phyloP scores from a whole-genome alignment of 495 filamentous ascomycete species.

The Penicillium simplicissimum region DNA sequence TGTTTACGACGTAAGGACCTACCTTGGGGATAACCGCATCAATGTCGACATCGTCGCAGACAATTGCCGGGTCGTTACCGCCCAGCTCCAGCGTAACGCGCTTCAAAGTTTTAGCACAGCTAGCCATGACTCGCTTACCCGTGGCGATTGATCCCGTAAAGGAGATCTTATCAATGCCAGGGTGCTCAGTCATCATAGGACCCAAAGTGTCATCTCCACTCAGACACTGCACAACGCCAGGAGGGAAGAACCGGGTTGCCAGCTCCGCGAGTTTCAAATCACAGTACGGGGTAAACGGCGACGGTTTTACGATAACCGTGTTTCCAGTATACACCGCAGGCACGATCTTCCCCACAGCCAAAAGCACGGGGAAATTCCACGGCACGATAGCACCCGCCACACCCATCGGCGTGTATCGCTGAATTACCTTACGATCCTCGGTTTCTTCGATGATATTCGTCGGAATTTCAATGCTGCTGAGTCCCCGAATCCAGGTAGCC shows the following conservation, averaged over 20 bases:
- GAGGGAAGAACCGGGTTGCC: conserved; percentile 58
- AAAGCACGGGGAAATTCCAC: conserved; percentile 62
- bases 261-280: conserved; percentile 65
- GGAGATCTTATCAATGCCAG: conserved; percentile 64
- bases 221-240: conserved; percentile 66
- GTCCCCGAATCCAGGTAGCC: conserved; percentile 23
- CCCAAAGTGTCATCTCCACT: conserved; percentile 68
- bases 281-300: conserved; percentile 68
- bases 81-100: conserved; percentile 60
- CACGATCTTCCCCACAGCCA: conserved; percentile 58
- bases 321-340: conserved; percentile 60
- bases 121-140: conserved; percentile 63
- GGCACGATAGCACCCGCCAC: conserved; percentile 62
- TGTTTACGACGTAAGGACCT: not conserved
- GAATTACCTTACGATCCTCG: conserved; percentile 46
- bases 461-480: conserved; percentile 28
- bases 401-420: conserved; percentile 57
- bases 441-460: conserved; percentile 48
- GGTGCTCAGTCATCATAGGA: conserved; percentile 57
- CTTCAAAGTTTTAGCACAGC: conserved; percentile 62
- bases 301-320: conserved; percentile 59
- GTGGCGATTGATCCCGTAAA: conserved; percentile 69
- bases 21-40: conserved; percentile 58
- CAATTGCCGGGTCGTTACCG: conserved; percentile 68
- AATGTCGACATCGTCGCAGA: conserved; percentile 67